These are phyloP conservation scores for Naganishia friedmannii DNA, from an alignment of 768 basidiomycete genomes.

Conservation along the genomic window DNA sequence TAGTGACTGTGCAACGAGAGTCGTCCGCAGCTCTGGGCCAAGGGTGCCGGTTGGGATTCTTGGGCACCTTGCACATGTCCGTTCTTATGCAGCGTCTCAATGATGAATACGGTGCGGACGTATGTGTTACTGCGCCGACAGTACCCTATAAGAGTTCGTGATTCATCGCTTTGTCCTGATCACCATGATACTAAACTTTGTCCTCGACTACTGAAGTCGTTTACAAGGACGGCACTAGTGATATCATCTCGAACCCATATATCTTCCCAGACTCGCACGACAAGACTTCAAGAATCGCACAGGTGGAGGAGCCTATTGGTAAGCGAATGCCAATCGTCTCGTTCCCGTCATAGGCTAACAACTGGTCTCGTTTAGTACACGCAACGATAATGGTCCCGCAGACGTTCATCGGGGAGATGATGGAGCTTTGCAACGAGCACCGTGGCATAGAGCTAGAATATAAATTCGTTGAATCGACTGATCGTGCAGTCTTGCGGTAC, in stretches of 20 bases:
- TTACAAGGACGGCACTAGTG: slow-evolving; percentile 64
- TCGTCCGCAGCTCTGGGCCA: slow-evolving; percentile 91
- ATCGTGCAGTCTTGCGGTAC: slow-evolving; percentile 74
- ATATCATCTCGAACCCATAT: slow-evolving; percentile 80
- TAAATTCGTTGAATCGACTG: slow-evolving; percentile 66
- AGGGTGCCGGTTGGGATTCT: slow-evolving; percentile 89
- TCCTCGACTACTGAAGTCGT: slow-evolving; percentile 59
- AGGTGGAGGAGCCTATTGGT: slow-evolving; percentile 80
- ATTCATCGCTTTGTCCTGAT: background rate
- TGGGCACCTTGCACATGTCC: slow-evolving; percentile 88
- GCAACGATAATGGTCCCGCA: slow-evolving; percentile 70
- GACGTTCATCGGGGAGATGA: slow-evolving; percentile 95
- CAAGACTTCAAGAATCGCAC: slow-evolving; percentile 58
- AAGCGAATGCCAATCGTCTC: slow-evolving; percentile 12
- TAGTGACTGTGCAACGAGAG: slow-evolving; percentile 85
- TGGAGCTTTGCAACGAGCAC: slow-evolving; percentile 84
- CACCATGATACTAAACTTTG: background rate
- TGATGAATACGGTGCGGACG: slow-evolving; percentile 91
- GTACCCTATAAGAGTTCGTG: slow-evolving; percentile 81
- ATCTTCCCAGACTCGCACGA: slow-evolving; percentile 87
- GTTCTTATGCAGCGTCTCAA: slow-evolving; percentile 79
- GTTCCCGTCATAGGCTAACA: background rate
- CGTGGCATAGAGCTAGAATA: slow-evolving; percentile 81
- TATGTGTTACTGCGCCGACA: slow-evolving; percentile 92
- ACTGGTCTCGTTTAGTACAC: slow-evolving; percentile 58